Percentiles rank a stretch among this genome's conserved stretches.
Conservation (phyloP, 306 rosid species). For the Rubus idaeus region DNA sequence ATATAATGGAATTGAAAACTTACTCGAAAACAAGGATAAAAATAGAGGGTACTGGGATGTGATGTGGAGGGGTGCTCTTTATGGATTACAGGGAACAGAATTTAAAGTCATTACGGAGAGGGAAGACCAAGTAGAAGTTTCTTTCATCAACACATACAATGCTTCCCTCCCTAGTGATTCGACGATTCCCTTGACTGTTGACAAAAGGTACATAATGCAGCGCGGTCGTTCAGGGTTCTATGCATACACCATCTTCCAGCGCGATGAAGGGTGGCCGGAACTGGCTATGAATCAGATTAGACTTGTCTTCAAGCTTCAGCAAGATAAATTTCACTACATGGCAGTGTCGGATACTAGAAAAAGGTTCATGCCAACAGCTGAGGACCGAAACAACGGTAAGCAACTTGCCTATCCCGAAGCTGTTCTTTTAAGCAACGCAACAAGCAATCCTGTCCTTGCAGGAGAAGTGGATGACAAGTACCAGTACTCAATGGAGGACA, state of each 20-base stretch:
- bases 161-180: slow-evolving; percentile 13
- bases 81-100: slow-evolving; percentile 42
- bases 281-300: slow-evolving; percentile 46
- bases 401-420: slow-evolving; percentile 65
- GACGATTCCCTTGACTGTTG: slow-evolving; percentile 52
- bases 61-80: slow-evolving; percentile 42
- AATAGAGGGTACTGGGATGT: slow-evolving; percentile 57
- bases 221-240: slow-evolving; percentile 65
- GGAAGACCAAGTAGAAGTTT: slow-evolving; percentile 54
- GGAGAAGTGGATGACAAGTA: slow-evolving; percentile 91
- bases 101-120: slow-evolving; percentile 28
- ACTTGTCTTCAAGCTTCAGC: slow-evolving; percentile 47
- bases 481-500: slow-evolving; percentile 53
- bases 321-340: slow-evolving; percentile 54
- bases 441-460: slow-evolving; percentile 29
- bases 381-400: slow-evolving; percentile 36
- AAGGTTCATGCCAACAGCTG: slow-evolving; percentile 62
- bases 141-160: slow-evolving; percentile 57
- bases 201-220: slow-evolving; percentile 67
- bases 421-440: slow-evolving; percentile 46
- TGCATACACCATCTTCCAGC: slow-evolving; percentile 53
- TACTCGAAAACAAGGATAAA: slow-evolving; percentile 31
- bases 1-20: slow-evolving; percentile 39
- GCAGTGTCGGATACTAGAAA: slow-evolving; percentile 56
- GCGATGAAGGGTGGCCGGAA: slow-evolving; percentile 51